Evolutionary conservation across 1,139 yeast species (phyloP).

Genomic region (Diutina scorzettiae): DNA sequence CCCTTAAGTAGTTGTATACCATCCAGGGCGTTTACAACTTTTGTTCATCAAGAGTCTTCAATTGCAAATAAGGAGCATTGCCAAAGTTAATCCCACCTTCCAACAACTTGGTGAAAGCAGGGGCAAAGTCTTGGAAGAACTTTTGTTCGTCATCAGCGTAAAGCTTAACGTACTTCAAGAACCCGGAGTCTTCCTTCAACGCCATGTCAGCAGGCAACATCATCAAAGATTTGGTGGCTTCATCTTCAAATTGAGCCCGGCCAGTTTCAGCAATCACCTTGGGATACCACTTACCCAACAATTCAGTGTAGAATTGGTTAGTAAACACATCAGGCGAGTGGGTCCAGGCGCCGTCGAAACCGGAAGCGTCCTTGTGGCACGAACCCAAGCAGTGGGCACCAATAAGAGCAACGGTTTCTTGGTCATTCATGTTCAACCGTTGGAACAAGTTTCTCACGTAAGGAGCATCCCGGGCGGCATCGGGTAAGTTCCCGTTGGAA

Average conservation of each 20-base stretch:
- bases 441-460: constrained; percentile 53
- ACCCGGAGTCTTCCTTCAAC: constrained; percentile 52
- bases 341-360: constrained; percentile 94
- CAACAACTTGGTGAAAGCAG: constrained; percentile 55
- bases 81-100: constrained; percentile 67
- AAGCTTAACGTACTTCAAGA: constrained; percentile 51
- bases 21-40: constrained; percentile 8
- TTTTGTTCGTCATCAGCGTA: constrained; percentile 62
- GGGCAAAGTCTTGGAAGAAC: constrained; percentile 63
- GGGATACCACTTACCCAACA: constrained; percentile 70
- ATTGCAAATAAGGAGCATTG: constrained; percentile 30
- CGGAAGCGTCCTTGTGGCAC: constrained; percentile 57
- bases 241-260: constrained; percentile 55
- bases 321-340: constrained; percentile 77
- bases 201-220: constrained; percentile 85
- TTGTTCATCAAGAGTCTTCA: constrained; percentile 67
- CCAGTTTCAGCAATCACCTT: constrained; percentile 13
- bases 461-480: constrained; percentile 49
- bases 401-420: constrained; percentile 74
- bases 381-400: constrained; percentile 85
- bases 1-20: no score
- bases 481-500: constrained; percentile 70
- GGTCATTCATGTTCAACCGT: constrained; percentile 70
- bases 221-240: constrained; percentile 65
- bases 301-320: constrained; percentile 66